Evolutionary conservation across 78 protist genomes (phyloP).

Genomic region (Dictyostelium capitatum): DNA sequence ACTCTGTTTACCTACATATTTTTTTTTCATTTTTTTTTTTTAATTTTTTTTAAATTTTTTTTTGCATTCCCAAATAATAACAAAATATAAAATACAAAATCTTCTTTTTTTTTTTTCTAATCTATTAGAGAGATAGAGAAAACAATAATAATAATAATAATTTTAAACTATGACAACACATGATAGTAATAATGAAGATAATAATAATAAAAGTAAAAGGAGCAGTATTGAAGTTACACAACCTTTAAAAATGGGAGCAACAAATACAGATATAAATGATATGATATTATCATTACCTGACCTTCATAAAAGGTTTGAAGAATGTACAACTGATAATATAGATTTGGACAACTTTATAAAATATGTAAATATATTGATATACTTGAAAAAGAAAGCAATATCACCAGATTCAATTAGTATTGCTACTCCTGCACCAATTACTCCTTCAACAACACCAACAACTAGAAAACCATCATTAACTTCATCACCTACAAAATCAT

Average conservation of each 20-base stretch:
- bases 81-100: neutral
- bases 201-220: neutral
- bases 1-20: too few species aligned
- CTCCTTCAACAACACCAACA: neutral
- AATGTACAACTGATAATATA: neutral
- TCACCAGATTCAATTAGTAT: neutral
- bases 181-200: neutral
- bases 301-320: conserved; percentile 19
- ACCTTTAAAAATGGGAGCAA: neutral
- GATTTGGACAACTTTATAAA: conserved; percentile 24
- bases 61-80: neutral
- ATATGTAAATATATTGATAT: conserved; percentile 30
- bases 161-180: neutral
- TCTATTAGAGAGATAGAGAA: neutral
- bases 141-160: neutral
- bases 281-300: neutral
- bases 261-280: neutral
- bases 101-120: too few species aligned
- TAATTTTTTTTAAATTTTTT: too few species aligned
- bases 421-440: neutral
- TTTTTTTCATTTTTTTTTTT: too few species aligned
- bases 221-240: neutral
- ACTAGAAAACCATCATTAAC: neutral
- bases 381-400: conserved; percentile 3
- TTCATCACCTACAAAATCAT: neutral